Evolutionary conservation across 78 protist species (phyloP).

Genomic region (Ministeria vibrans): DNA sequence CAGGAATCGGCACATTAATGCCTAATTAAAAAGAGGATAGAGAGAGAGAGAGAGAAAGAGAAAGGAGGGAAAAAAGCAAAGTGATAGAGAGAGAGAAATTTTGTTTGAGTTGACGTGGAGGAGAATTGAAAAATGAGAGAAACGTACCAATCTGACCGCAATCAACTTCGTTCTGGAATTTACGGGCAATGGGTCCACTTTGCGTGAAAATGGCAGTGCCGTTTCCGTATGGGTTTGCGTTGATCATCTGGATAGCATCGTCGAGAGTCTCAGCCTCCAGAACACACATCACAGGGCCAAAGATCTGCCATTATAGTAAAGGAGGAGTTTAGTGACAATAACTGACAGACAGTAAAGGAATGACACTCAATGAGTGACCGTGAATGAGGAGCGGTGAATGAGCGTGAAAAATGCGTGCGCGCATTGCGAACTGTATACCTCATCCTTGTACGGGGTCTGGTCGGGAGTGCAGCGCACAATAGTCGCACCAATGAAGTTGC

Average conservation of each 20-base stretch:
- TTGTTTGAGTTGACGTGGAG: not conserved
- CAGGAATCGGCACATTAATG: constrained; percentile 95
- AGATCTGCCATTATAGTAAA: no score
- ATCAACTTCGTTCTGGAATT: constrained; percentile 79
- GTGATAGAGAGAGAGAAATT: not conserved
- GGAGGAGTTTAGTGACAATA: no score
- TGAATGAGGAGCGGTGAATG: no score
- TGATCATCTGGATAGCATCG: constrained; percentile 90
- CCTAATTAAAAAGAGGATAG: constrained; percentile 53
- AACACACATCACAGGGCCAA: constrained; percentile 86
- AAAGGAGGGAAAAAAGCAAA: not conserved
- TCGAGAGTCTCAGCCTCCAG: constrained; percentile 79
- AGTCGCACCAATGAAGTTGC: constrained; percentile 93
- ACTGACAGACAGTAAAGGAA: no score
- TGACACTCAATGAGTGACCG: no score
- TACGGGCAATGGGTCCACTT: constrained; percentile 88
- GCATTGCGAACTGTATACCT: no score
- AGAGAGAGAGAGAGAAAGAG: not conserved
- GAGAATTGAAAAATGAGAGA: not conserved
- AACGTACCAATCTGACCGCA: constrained; percentile 64
- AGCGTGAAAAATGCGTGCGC: no score
- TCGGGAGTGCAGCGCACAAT: no score
- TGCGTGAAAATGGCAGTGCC: constrained; percentile 96
- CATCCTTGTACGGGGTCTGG: no score
- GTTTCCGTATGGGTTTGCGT: constrained; percentile 95